phyloP scores from a whole-genome alignment of 2,329 filamentous ascomycete species.

The Cercospora sesami region DNA sequence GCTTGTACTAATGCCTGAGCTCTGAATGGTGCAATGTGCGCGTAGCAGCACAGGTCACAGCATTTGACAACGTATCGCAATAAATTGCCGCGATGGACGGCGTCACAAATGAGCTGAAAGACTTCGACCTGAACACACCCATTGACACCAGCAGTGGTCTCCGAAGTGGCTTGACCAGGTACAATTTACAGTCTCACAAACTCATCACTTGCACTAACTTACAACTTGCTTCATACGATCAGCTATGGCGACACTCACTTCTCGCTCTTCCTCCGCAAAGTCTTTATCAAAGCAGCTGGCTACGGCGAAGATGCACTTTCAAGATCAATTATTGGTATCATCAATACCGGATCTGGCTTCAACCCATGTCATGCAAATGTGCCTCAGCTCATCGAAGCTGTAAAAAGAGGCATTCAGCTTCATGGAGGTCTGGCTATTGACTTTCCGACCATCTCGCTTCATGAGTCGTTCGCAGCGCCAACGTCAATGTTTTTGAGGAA shows the following conservation, averaged over 20 bases:
- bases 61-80: background rate
- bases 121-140: slow-evolving; percentile 26
- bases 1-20: slow-evolving; percentile 1
- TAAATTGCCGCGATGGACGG: background rate
- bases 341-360: slow-evolving; percentile 71
- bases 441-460: slow-evolving; percentile 71
- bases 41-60: background rate
- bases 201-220: slow-evolving; percentile 52
- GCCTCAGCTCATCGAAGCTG: slow-evolving; percentile 69
- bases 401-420: slow-evolving; percentile 67
- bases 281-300: slow-evolving; percentile 74
- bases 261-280: slow-evolving; percentile 71
- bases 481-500: slow-evolving; percentile 76
- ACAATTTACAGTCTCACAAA: background rate
- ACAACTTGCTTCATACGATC: slow-evolving; percentile 40
- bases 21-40: slow-evolving; percentile 8
- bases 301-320: slow-evolving; percentile 71
- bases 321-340: slow-evolving; percentile 70
- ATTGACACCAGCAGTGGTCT: slow-evolving; percentile 22
- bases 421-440: slow-evolving; percentile 68
- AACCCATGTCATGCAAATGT: slow-evolving; percentile 74
- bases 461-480: slow-evolving; percentile 67
- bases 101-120: slow-evolving; percentile 9
- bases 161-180: slow-evolving; percentile 25
- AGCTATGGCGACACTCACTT: slow-evolving; percentile 74